A percentile compares a stretch with the other conserved stretches of the same genome.
Evolutionary conservation across 306 rosid genomes (phyloP).

Genomic region (Herpetospermum pedunculosum): DNA sequence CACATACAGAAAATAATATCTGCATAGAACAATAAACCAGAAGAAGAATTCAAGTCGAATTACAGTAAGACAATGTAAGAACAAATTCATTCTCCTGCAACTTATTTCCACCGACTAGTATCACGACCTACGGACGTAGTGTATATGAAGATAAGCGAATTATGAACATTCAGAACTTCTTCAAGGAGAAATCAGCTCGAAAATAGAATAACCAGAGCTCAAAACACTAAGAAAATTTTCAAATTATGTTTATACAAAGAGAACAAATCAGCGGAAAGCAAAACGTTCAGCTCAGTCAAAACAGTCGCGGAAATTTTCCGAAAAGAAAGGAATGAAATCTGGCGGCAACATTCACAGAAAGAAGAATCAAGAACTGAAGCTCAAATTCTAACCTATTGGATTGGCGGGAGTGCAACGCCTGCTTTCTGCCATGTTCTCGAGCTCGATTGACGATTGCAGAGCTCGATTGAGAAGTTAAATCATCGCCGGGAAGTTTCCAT

Average conservation of each 20-base stretch:
- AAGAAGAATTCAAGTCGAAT: background rate
- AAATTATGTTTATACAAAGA: background rate
- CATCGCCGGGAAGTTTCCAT: background rate
- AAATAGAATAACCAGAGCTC: background rate
- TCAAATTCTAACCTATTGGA: slow-evolving; percentile 22
- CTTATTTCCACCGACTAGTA: background rate
- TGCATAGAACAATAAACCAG: background rate
- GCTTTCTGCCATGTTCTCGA: slow-evolving; percentile 25
- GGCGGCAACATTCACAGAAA: background rate
- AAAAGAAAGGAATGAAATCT: background rate
- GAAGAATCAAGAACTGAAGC: background rate
- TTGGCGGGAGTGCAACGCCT: slow-evolving; percentile 25
- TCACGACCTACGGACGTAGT: background rate
- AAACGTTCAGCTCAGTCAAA: background rate
- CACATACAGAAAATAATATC: background rate
- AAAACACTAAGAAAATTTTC: background rate
- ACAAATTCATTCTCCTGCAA: background rate
- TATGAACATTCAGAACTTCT: background rate
- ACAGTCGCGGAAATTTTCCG: background rate
- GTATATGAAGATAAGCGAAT: background rate
- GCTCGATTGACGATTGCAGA: background rate
- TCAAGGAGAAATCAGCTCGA: background rate
- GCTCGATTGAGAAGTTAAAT: no score
- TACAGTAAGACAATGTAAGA: background rate
- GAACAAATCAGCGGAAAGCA: background rate